Evolutionary conservation across 2,329 filamentous ascomycete species (phyloP).

Genomic region (Mollisia scopiformis): DNA sequence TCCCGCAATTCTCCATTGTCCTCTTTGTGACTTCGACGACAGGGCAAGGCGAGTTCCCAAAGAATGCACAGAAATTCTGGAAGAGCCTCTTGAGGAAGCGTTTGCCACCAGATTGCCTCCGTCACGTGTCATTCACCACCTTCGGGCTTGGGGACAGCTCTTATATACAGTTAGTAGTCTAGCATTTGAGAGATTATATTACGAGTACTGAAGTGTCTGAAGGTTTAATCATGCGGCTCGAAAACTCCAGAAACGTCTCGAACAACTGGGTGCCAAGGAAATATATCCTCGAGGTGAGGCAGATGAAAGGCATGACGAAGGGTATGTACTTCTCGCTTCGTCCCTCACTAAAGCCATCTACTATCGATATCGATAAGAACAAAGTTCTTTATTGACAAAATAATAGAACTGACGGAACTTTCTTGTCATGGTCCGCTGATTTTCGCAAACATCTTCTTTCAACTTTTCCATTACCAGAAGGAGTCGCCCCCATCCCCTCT

Average conservation of each 20-base stretch:
- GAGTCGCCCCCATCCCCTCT: constrained; percentile 70
- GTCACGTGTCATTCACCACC: constrained; percentile 72
- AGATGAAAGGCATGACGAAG: constrained; percentile 92
- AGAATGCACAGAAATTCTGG: constrained; percentile 84
- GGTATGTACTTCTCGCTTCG: constrained; percentile 54
- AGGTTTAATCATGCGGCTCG: constrained; percentile 93
- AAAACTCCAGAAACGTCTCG: constrained; percentile 82
- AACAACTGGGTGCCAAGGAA: constrained; percentile 79
- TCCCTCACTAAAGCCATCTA: not conserved
- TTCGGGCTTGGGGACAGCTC: constrained; percentile 96
- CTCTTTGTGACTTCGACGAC: constrained; percentile 90
- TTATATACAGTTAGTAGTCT: constrained; percentile 74
- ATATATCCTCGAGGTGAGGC: constrained; percentile 82
- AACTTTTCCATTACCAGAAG: constrained; percentile 69
- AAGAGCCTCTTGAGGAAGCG: constrained; percentile 79
- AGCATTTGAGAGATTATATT: not conserved
- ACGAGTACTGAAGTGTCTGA: constrained; percentile 8
- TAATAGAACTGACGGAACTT: constrained; percentile 76
- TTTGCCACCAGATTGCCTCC: constrained; percentile 71
- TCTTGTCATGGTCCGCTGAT: constrained; percentile 74
- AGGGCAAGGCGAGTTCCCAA: constrained; percentile 90
- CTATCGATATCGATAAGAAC: not conserved
- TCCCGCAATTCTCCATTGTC: constrained; percentile 59
- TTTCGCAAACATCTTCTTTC: constrained; percentile 69
- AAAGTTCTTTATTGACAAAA: not conserved